Conservation (phyloP, 139 green algal species). For the Chlorella vulgaris region DNA sequence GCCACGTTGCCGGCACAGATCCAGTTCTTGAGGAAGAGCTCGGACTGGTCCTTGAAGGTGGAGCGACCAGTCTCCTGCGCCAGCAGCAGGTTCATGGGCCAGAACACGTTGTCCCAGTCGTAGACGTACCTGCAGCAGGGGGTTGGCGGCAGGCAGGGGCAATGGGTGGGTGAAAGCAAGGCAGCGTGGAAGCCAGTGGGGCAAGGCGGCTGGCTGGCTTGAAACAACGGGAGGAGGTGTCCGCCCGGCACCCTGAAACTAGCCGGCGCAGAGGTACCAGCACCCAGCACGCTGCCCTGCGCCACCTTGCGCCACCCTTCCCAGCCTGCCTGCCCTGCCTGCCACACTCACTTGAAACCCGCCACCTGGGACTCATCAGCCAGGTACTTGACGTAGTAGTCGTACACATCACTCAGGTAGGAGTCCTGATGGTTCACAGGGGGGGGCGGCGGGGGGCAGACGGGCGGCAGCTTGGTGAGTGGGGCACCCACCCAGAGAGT, state of each 20-base stretch:
- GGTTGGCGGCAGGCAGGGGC: not conserved
- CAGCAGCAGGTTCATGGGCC: constrained; percentile 60
- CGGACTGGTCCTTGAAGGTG: constrained; percentile 51
- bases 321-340: not conserved
- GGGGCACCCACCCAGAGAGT: too few relatives aligned
- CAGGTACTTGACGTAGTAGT: constrained; percentile 54
- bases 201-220: not conserved
- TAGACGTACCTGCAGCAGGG: constrained; percentile 34
- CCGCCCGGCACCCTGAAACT: not conserved
- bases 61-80: constrained; percentile 52
- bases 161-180: not conserved
- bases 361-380: constrained; percentile 36
- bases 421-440: too few relatives aligned
- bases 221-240: too few relatives aligned
- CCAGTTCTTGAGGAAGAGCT: constrained; percentile 59
- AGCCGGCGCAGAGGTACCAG: too few relatives aligned
- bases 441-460: too few relatives aligned
- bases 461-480: too few relatives aligned
- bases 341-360: constrained; percentile 39
- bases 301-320: too few relatives aligned
- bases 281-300: too few relatives aligned
- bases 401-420: constrained; percentile 63
- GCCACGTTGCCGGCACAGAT: constrained; percentile 53
- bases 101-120: constrained; percentile 65
- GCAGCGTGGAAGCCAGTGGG: not conserved